These are phyloP conservation scores for Salix koriyanagi DNA, from an alignment of 345 rosid genomes.

Conservation along the genomic window DNA sequence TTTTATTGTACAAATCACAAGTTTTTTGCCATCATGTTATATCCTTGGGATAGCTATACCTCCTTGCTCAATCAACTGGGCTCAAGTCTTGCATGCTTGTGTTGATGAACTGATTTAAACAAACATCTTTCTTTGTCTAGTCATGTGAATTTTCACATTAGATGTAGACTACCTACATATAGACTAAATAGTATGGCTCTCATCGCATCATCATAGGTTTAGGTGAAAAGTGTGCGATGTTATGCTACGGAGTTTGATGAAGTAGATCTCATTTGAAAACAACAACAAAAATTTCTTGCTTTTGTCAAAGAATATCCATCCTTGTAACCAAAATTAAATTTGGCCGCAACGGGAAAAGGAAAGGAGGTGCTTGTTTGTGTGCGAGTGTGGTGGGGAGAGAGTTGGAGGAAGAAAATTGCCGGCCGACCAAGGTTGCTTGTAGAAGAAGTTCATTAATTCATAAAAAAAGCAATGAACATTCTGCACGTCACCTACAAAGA, in stretches of 20 bases:
- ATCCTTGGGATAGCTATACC: too few relatives aligned
- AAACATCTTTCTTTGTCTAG: too few relatives aligned
- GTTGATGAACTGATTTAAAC: too few relatives aligned
- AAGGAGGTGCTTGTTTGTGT: not conserved
- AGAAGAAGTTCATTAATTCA: slow-evolving; percentile 8
- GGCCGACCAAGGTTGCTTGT: slow-evolving; percentile 19
- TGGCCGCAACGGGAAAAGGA: not conserved
- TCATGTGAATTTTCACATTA: too few relatives aligned
- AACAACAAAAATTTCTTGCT: not conserved
- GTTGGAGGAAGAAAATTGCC: slow-evolving; percentile 14
- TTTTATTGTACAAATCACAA: accelerated
- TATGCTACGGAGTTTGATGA: not conserved
- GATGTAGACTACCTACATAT: too few relatives aligned
- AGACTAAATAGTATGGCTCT: not conserved
- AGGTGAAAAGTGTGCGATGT: not conserved
- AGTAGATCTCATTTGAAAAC: slow-evolving; percentile 5
- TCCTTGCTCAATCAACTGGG: too few relatives aligned
- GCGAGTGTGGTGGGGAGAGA: slow-evolving; percentile 7
- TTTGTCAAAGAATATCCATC: not conserved
- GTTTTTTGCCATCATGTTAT: accelerated
- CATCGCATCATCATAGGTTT: not conserved
- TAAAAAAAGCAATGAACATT: slow-evolving; percentile 3
- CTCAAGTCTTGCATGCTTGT: too few relatives aligned
- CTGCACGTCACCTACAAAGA: not conserved
- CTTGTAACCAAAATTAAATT: not conserved